phyloP scores from a whole-genome alignment of 139 green algal species.

The Asterochloris erici region DNA sequence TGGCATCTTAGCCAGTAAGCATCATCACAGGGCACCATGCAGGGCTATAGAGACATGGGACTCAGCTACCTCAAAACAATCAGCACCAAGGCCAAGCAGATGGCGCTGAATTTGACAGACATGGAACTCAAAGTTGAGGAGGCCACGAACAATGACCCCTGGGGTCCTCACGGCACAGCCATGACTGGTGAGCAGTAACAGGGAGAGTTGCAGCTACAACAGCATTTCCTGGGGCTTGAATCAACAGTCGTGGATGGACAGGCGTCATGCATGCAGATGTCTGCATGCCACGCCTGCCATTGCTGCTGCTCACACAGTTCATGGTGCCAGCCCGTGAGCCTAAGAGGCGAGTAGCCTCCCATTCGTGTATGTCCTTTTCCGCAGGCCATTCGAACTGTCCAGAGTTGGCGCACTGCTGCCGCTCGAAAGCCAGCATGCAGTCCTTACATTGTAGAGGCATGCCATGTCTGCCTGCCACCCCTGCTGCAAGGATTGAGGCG shows the following conservation, averaged over 20 bases:
- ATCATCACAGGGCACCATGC: neutral
- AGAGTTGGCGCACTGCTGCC: too few relatives aligned
- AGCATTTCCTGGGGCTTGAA: neutral
- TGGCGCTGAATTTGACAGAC: conserved; percentile 64
- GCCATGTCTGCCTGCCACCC: too few relatives aligned
- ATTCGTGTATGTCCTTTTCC: too few relatives aligned
- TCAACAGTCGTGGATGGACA: neutral
- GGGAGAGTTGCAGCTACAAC: neutral
- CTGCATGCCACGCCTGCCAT: neutral
- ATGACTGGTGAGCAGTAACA: conserved; percentile 65
- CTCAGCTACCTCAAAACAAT: conserved; percentile 32
- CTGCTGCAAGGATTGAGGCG: too few relatives aligned
- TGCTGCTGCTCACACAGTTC: too few relatives aligned
- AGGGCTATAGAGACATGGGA: neutral
- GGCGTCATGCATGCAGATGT: neutral
- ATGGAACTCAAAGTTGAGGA: conserved; percentile 80
- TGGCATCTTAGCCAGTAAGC: too few relatives aligned
- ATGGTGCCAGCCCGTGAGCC: too few relatives aligned
- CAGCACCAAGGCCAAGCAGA: conserved; percentile 59
- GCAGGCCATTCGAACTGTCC: too few relatives aligned
- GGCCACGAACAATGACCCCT: conserved; percentile 86
- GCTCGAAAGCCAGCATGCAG: too few relatives aligned
- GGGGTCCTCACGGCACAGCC: conserved; percentile 77
- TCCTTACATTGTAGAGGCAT: too few relatives aligned
- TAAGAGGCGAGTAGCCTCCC: too few relatives aligned